Evolutionary conservation across 2,329 filamentous ascomycete genomes (phyloP).

Genomic region (Arthrocladium fulminans): DNA sequence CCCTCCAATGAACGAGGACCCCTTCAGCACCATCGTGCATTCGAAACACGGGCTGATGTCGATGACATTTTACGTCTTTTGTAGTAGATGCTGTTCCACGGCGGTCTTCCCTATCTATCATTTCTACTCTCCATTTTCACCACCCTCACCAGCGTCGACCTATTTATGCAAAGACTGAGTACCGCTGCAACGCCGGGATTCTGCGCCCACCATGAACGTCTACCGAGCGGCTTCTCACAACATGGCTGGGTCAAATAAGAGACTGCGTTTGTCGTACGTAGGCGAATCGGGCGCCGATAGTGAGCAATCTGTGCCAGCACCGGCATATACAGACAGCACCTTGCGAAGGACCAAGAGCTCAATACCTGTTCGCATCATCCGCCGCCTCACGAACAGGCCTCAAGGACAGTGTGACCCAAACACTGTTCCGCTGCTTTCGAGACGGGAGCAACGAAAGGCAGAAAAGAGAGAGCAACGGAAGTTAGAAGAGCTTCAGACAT

Average conservation of each 20-base stretch:
- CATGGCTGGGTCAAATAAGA: background rate
- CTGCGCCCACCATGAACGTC: slow-evolving; percentile 1
- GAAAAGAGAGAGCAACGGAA: slow-evolving; percentile 16
- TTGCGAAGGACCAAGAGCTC: slow-evolving; percentile 4
- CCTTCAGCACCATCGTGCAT: slow-evolving; percentile 1
- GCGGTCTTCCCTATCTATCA: no score
- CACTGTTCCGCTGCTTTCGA: slow-evolving; percentile 5
- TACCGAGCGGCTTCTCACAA: background rate
- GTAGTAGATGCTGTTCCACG: no score
- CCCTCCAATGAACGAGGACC: background rate
- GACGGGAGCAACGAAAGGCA: slow-evolving; percentile 9
- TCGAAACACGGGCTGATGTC: background rate
- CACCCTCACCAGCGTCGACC: background rate
- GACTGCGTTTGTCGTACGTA: background rate
- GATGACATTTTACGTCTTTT: background rate
- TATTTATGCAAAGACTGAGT: background rate
- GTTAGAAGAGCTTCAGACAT: slow-evolving; percentile 2
- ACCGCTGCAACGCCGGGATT: background rate
- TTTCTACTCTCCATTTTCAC: background rate
- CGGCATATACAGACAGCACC: background rate
- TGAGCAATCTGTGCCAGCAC: background rate
- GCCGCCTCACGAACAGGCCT: background rate
- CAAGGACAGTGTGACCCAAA: background rate
- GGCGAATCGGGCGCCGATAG: background rate
- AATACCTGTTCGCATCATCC: slow-evolving; percentile 2